These are phyloP conservation scores for Botrytis sinoallii DNA, from an alignment of 2,329 filamentous ascomycete genomes.

Conservation along the genomic window DNA sequence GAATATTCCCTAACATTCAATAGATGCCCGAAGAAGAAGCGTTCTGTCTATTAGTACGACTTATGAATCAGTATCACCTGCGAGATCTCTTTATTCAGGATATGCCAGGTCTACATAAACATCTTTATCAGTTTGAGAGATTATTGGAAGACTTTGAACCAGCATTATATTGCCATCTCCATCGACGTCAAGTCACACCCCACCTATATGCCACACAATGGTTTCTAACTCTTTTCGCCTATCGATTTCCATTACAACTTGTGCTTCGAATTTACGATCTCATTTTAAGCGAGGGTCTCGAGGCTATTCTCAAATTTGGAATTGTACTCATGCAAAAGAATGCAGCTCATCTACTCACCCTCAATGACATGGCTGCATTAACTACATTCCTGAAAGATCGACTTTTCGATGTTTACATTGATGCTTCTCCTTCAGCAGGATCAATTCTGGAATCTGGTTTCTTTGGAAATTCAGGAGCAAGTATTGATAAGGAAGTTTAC, in stretches of 20 bases:
- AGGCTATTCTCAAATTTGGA: constrained; percentile 91
- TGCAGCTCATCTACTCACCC: constrained; percentile 67
- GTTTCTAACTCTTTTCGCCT: constrained; percentile 98
- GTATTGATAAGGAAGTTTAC: constrained; percentile 91
- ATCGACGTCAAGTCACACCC: constrained; percentile 79
- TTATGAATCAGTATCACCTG: constrained; percentile 96
- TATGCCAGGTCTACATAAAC: constrained; percentile 93
- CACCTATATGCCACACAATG: constrained; percentile 97
- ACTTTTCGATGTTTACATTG: constrained; percentile 95
- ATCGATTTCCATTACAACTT: constrained; percentile 92
- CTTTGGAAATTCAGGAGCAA: constrained; percentile 88
- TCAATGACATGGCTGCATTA: constrained; percentile 88
- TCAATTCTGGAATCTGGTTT: constrained; percentile 95
- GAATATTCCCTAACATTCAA: constrained; percentile 29
- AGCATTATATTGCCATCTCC: constrained; percentile 89
- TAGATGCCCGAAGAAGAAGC: constrained; percentile 97
- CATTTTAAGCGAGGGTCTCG: constrained; percentile 87
- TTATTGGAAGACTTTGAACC: constrained; percentile 92
- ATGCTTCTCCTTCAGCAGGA: constrained; percentile 85
- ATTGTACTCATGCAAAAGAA: constrained; percentile 98
- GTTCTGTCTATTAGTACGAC: constrained; percentile 83
- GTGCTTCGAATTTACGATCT: constrained; percentile 96
- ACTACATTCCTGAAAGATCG: constrained; percentile 91
- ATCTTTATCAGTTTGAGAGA: constrained; percentile 92
- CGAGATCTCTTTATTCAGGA: constrained; percentile 92